Percentiles rank a stretch among this genome's conserved stretches.
phyloP scores from a whole-genome alignment of 2,329 filamentous ascomycete genomes.

The Coniochaeta pulveracea region DNA sequence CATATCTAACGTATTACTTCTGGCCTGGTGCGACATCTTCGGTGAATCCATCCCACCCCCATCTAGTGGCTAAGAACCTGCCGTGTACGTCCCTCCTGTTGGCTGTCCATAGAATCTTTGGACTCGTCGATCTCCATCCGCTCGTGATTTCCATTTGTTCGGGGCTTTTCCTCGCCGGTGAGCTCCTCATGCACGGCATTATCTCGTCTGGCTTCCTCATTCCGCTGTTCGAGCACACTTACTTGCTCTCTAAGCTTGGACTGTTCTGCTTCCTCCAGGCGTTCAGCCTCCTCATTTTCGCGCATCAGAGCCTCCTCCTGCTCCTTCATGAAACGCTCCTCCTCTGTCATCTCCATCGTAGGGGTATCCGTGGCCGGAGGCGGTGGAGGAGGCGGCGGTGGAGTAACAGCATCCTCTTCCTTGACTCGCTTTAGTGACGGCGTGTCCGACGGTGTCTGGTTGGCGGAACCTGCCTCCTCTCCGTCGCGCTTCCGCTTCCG shows the following conservation, averaged over 20 bases:
- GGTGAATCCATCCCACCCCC: too few relatives aligned
- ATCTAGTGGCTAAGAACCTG: conserved; percentile 14
- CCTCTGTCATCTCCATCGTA: conserved; percentile 26
- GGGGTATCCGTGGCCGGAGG: conserved; percentile 14
- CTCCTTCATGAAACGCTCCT: conserved; percentile 32
- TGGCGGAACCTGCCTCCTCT: conserved; percentile 28
- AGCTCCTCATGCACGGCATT: conserved; percentile 16
- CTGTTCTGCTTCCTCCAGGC: conserved; percentile 31
- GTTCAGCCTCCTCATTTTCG: conserved; percentile 43
- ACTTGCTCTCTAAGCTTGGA: conserved; percentile 13
- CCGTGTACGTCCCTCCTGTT: conserved; percentile 7
- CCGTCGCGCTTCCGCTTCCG: conserved; percentile 56
- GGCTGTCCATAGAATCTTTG: conserved; percentile 5
- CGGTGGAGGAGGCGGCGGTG: conserved; percentile 39
- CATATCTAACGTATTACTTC: too few relatives aligned
- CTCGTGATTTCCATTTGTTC: neutral
- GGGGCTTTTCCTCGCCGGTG: neutral
- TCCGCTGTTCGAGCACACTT: conserved; percentile 23
- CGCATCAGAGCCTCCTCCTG: conserved; percentile 38
- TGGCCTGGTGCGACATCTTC: too few relatives aligned
- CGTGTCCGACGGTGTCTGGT: conserved; percentile 40
- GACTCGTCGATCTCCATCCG: conserved; percentile 1
- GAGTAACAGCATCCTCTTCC: conserved; percentile 31
- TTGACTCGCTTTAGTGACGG: conserved; percentile 42
- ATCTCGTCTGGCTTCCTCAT: conserved; percentile 25